Conservation (phyloP, 225 moss, liverwort and hornwort species). For the Marchantia polymorpha region DNA sequence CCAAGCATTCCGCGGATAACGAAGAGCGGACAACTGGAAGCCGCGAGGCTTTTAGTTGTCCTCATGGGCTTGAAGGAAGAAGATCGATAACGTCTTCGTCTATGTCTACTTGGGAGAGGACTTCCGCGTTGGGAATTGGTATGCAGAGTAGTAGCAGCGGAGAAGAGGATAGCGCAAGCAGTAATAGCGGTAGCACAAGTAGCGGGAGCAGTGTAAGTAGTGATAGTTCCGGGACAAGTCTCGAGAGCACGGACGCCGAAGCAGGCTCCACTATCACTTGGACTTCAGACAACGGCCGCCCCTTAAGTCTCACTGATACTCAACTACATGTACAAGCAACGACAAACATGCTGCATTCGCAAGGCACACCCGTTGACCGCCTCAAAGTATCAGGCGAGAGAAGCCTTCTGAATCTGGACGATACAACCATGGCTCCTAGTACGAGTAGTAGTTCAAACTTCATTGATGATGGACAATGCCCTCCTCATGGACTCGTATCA, state of each 20-base stretch:
- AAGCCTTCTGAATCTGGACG: background rate
- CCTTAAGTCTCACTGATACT: background rate
- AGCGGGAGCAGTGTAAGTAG: slow-evolving; percentile 29
- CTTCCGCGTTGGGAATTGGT: slow-evolving; percentile 1
- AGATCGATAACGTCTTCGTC: slow-evolving; percentile 11
- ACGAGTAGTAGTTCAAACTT: slow-evolving; percentile 2
- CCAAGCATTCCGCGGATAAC: slow-evolving; percentile 33
- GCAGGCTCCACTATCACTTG: slow-evolving; percentile 26
- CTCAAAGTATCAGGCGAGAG: slow-evolving; percentile 4
- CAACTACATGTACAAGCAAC: background rate
- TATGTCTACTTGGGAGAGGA: slow-evolving; percentile 25
- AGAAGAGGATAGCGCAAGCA: slow-evolving; percentile 28
- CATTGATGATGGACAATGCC: slow-evolving; percentile 28
- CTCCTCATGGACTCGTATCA: slow-evolving; percentile 39
- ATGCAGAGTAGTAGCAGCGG: slow-evolving; percentile 37
- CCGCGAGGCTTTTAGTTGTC: background rate
- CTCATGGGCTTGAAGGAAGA: slow-evolving; percentile 5
- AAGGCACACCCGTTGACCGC: slow-evolving; percentile 1
- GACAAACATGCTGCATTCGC: background rate
- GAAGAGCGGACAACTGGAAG: slow-evolving; percentile 30
- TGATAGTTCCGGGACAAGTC: slow-evolving; percentile 26
- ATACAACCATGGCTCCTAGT: background rate
- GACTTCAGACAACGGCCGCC: slow-evolving; percentile 13
- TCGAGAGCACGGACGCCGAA: slow-evolving; percentile 33
- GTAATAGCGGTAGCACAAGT: slow-evolving; percentile 30